A percentile compares a stretch with the other conserved stretches of the same genome.
Evolutionary conservation across 2,329 filamentous ascomycete species (phyloP).

Genomic region (Leptoxyphium fumago): DNA sequence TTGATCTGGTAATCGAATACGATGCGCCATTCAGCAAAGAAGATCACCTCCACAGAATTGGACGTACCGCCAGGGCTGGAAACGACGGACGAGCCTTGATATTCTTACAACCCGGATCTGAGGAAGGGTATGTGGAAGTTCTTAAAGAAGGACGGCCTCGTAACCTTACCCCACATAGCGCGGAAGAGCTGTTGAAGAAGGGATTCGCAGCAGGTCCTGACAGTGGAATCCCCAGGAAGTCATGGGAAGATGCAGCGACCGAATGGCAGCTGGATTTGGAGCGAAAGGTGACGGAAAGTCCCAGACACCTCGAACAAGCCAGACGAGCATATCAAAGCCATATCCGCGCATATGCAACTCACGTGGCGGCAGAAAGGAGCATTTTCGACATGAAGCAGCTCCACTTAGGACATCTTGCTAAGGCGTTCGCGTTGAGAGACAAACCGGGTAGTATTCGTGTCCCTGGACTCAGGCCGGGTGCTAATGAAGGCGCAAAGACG

Average conservation of each 20-base stretch:
- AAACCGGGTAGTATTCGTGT: conserved; percentile 64
- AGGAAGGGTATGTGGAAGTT: conserved; percentile 78
- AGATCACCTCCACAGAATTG: conserved; percentile 88
- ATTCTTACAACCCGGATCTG: conserved; percentile 78
- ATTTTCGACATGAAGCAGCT: conserved; percentile 87
- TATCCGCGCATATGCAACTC: conserved; percentile 86
- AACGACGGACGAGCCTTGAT: conserved; percentile 73
- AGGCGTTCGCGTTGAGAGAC: conserved; percentile 82
- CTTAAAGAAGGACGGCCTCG: conserved; percentile 54
- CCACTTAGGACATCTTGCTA: conserved; percentile 84
- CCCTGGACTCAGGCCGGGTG: conserved; percentile 34
- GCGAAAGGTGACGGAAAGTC: conserved; percentile 48
- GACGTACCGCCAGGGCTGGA: conserved; percentile 85
- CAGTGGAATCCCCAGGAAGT: conserved; percentile 26
- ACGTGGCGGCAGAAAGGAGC: conserved; percentile 66
- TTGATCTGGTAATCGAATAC: conserved; percentile 91
- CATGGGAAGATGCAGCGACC: conserved; percentile 53
- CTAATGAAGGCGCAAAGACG: conserved; percentile 30
- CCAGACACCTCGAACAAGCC: conserved; percentile 62
- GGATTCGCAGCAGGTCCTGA: conserved; percentile 35
- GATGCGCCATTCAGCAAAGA: conserved; percentile 87
- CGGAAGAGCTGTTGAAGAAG: conserved; percentile 52
- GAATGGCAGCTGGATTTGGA: conserved; percentile 53
- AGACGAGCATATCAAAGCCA: conserved; percentile 82
- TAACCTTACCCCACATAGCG: conserved; percentile 40